Evolutionary conservation across 2,329 filamentous ascomycete species (phyloP).

Genomic region (Alternaria triticimaculans): DNA sequence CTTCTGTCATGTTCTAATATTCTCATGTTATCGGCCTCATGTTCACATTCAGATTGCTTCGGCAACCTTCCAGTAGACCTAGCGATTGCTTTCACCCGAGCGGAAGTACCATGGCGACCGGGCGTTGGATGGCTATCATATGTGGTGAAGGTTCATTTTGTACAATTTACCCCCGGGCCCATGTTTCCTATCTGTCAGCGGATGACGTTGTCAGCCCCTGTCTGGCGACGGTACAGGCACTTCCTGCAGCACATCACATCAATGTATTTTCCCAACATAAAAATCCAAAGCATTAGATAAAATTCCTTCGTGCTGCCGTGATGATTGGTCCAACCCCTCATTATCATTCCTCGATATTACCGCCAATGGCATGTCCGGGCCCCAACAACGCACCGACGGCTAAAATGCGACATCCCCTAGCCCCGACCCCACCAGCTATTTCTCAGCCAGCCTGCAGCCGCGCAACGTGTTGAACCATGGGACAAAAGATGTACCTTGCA

Average conservation of each 20-base stretch:
- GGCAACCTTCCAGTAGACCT: neutral
- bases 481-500: constrained; percentile 12
- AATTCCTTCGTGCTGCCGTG: neutral
- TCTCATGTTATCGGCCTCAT: neutral
- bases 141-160: neutral
- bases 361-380: neutral
- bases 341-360: neutral
- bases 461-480: neutral
- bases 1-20: neutral
- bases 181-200: neutral
- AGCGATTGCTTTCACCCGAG: neutral
- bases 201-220: neutral
- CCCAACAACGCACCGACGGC: neutral
- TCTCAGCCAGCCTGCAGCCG: neutral
- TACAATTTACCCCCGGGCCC: neutral
- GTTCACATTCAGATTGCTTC: neutral
- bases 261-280: neutral
- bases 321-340: neutral
- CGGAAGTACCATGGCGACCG: neutral
- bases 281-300: neutral
- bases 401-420: neutral
- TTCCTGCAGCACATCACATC: neutral
- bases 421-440: neutral
- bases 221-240: neutral
- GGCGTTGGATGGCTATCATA: neutral